Percentiles rank a stretch among this genome's conserved stretches.
Evolutionary conservation across 2,329 filamentous ascomycete species (phyloP).

Genomic region (Alternaria sp.): DNA sequence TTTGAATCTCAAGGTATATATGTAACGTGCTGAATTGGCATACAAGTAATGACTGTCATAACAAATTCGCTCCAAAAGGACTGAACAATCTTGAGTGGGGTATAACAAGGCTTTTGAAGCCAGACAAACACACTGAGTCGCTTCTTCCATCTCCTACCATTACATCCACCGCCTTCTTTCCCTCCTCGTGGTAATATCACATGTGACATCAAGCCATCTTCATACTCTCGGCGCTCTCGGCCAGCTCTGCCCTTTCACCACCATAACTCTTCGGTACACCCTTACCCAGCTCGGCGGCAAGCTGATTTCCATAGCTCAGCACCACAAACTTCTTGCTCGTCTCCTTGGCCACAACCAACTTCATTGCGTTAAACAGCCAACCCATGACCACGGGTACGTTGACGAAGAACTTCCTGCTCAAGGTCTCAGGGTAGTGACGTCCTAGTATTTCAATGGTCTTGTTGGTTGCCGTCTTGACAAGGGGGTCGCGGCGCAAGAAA

Average conservation of each 20-base stretch:
- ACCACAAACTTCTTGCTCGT: constrained; percentile 61
- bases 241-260: constrained; percentile 69
- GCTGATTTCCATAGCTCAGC: constrained; percentile 67
- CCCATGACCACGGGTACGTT: constrained; percentile 93
- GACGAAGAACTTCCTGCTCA: constrained; percentile 93
- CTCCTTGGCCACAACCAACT: constrained; percentile 58
- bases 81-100: constrained; percentile 13
- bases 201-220: constrained; percentile 37
- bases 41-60: not conserved
- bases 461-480: constrained; percentile 77
- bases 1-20: not conserved
- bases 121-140: not conserved
- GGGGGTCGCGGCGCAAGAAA: constrained; percentile 82
- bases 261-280: constrained; percentile 81
- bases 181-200: not conserved
- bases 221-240: constrained; percentile 54
- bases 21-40: not conserved
- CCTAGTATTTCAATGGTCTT: constrained; percentile 85
- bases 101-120: constrained; percentile 25
- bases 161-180: constrained; percentile 7
- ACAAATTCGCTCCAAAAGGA: not conserved
- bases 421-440: constrained; percentile 86
- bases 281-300: constrained; percentile 72
- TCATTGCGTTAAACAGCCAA: constrained; percentile 66
- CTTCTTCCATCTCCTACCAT: constrained; percentile 26